Percentiles rank a stretch among this genome's conserved stretches.
These are phyloP conservation scores for Volvariella surrecta DNA, from an alignment of 1,284 basidiomycete species.

Conservation along the genomic window DNA sequence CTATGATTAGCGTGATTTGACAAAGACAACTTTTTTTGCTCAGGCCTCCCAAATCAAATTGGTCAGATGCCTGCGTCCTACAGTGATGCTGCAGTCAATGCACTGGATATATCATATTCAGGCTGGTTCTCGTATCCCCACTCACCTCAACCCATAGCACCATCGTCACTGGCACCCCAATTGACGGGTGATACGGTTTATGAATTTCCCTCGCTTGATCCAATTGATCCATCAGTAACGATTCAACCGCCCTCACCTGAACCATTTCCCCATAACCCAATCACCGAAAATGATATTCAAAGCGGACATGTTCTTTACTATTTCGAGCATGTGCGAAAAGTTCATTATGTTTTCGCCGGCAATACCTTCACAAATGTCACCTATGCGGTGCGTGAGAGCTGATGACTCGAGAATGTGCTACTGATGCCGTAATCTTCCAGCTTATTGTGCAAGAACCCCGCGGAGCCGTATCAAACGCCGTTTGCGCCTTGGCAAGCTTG, in stretches of 20 bases:
- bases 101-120: slow-evolving; percentile 15
- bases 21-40: slow-evolving; percentile 13
- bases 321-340: slow-evolving; percentile 54
- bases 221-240: not conserved
- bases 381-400: slow-evolving; percentile 41
- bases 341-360: slow-evolving; percentile 50
- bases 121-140: no score
- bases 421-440: slow-evolving; percentile 29
- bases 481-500: slow-evolving; percentile 67
- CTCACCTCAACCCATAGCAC: no score
- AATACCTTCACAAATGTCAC: slow-evolving; percentile 49
- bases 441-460: slow-evolving; percentile 54
- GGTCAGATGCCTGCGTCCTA: slow-evolving; percentile 23
- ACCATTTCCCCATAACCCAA: slow-evolving; percentile 16
- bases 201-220: not conserved
- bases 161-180: no score
- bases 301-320: slow-evolving; percentile 55
- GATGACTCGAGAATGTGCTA: slow-evolving; percentile 3
- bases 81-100: slow-evolving; percentile 20
- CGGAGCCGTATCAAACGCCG: slow-evolving; percentile 59
- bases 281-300: slow-evolving; percentile 25
- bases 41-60: slow-evolving; percentile 25
- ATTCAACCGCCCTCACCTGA: slow-evolving; percentile 12
- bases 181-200: no score
- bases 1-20: slow-evolving; percentile 10